These are phyloP conservation scores for Aureobasidium sp. DNA, from an alignment of 2,329 filamentous ascomycete genomes.

Conservation along the genomic window DNA sequence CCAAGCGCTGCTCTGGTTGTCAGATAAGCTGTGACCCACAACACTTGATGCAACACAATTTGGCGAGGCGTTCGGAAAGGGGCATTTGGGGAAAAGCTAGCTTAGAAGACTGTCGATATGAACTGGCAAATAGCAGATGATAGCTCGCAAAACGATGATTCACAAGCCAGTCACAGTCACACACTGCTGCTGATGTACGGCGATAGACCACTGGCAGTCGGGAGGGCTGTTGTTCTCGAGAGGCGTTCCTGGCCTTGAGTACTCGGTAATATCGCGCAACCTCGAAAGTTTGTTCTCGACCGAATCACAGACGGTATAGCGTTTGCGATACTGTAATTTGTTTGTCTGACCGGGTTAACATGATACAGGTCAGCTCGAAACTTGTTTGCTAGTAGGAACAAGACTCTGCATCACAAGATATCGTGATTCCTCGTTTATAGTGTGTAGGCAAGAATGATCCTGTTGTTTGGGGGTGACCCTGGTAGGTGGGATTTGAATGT, in stretches of 20 bases:
- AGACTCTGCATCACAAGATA: not conserved
- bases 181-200: too few species aligned
- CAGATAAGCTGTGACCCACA: conserved; percentile 26
- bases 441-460: too few species aligned
- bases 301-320: not conserved
- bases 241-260: too few species aligned
- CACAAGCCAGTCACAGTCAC: not conserved
- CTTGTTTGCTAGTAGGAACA: not conserved
- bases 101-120: not conserved
- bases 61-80: not conserved
- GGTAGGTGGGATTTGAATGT: not conserved
- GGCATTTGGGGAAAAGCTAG: not conserved
- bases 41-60: not conserved
- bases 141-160: not conserved
- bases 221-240: not conserved
- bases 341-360: not conserved
- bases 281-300: not conserved
- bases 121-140: not conserved
- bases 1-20: conserved; percentile 87
- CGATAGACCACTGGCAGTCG: not conserved
- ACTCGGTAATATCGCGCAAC: not conserved
- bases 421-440: not conserved
- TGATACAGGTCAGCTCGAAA: too few species aligned
- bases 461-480: not conserved
- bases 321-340: not conserved